These are phyloP conservation scores for Mucor racemosus DNA, from an alignment of 371 early-diverging fungal species.

Conservation along the genomic window DNA sequence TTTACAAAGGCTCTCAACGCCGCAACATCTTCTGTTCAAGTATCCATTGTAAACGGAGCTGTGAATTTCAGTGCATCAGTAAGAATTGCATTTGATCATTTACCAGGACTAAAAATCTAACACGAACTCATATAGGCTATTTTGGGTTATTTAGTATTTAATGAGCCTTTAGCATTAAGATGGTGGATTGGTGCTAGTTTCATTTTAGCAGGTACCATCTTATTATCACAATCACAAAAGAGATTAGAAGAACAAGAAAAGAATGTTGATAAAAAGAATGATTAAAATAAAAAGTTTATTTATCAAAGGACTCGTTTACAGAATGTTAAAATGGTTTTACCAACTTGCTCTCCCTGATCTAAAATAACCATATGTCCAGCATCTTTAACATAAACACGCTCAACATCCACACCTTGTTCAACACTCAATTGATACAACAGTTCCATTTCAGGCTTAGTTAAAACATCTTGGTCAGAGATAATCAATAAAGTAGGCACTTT, in stretches of 20 bases:
- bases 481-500: constrained; percentile 26
- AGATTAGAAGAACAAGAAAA: constrained; percentile 23
- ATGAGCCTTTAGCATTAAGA: constrained; percentile 67
- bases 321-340: constrained; percentile 21
- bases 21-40: constrained; percentile 70
- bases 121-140: constrained; percentile 53
- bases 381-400: constrained; percentile 12
- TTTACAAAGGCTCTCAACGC: constrained; percentile 79
- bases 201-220: constrained; percentile 66
- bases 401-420: constrained; percentile 16
- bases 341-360: constrained; percentile 31
- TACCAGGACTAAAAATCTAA: neutral
- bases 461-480: constrained; percentile 32
- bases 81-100: constrained; percentile 14
- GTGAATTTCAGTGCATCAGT: constrained; percentile 76
- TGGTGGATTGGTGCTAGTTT: constrained; percentile 84
- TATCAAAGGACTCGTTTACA: neutral
- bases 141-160: constrained; percentile 68
- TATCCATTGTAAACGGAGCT: constrained; percentile 75
- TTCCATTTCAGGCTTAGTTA: constrained; percentile 29
- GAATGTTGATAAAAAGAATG: neutral
- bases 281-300: constrained; percentile 10
- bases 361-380: constrained; percentile 43
- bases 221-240: constrained; percentile 50
- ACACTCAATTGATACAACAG: constrained; percentile 26